Percentiles rank a stretch among this genome's conserved stretches.
phyloP scores from a whole-genome alignment of 2,329 filamentous ascomycete genomes.

The Curvularia eragrostidis region DNA sequence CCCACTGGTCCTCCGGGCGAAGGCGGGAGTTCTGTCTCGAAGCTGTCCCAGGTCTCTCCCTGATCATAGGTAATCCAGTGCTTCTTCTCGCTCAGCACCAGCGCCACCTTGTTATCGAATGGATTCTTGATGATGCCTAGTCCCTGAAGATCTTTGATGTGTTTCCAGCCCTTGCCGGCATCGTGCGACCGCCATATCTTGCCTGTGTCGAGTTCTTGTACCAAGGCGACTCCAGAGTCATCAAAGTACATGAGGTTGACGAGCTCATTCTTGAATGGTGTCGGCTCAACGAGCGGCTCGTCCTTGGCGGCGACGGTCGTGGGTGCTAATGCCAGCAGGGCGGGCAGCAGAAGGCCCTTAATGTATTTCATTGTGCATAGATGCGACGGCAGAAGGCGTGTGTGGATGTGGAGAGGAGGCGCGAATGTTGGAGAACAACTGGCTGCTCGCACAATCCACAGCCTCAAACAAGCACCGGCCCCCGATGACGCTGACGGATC shows the following conservation, averaged over 20 bases:
- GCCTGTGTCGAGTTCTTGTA: constrained; percentile 69
- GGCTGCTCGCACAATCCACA: constrained; percentile 39
- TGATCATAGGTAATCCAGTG: constrained; percentile 87
- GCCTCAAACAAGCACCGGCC: constrained; percentile 40
- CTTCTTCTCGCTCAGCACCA: constrained; percentile 72
- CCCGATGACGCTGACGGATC: constrained; percentile 38
- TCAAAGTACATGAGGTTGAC: constrained; percentile 85
- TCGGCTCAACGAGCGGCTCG: constrained; percentile 70
- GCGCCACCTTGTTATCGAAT: constrained; percentile 78
- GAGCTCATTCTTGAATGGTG: constrained; percentile 70
- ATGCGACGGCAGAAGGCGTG: constrained; percentile 25
- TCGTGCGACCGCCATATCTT: constrained; percentile 80
- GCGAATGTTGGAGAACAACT: constrained; percentile 42
- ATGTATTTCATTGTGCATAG: constrained; percentile 50
- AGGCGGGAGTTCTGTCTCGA: constrained; percentile 64
- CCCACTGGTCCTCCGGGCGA: constrained; percentile 68
- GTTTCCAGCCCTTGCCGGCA: constrained; percentile 79
- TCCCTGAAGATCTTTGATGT: constrained; percentile 66
- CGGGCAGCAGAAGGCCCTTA: constrained; percentile 55
- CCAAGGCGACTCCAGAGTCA: constrained; percentile 81
- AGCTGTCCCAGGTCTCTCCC: constrained; percentile 80
- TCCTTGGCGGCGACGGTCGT: constrained; percentile 56
- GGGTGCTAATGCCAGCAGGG: constrained; percentile 57
- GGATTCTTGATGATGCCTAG: constrained; percentile 75
- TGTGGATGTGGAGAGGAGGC: constrained; percentile 24